phyloP scores from a whole-genome alignment of 306 rosid genomes.

The Canavalia ensiformis region DNA sequence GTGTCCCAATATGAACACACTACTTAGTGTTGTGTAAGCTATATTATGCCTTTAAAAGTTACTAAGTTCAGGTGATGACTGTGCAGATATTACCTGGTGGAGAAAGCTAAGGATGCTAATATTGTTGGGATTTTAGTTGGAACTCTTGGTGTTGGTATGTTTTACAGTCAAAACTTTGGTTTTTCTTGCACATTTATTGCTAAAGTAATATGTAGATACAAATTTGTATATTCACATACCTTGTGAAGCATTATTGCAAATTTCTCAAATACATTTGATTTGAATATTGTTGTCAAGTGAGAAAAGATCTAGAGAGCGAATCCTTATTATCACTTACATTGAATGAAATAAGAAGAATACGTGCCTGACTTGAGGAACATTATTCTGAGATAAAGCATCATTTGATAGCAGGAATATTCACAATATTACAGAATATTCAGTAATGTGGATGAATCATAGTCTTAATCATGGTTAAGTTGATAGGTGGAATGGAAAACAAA shows the following conservation, averaged over 20 bases:
- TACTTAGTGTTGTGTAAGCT: not conserved
- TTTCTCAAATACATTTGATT: constrained; percentile 13
- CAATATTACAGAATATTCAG: not conserved
- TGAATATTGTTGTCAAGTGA: not conserved
- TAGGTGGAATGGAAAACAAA: constrained; percentile 14
- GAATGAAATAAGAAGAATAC: constrained; percentile 31
- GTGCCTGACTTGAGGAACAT: not conserved
- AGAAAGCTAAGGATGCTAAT: constrained; percentile 95
- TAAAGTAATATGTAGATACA: constrained; percentile 10
- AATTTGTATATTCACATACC: not conserved
- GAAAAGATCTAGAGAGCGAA: constrained; percentile 2
- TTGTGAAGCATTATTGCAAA: constrained; percentile 8
- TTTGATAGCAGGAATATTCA: not conserved
- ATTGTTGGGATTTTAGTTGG: constrained; percentile 93
- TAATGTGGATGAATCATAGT: not conserved
- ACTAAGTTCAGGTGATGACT: constrained; percentile 8
- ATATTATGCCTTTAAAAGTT: constrained; percentile 23
- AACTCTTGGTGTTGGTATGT: constrained; percentile 92
- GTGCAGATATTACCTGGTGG: constrained; percentile 91
- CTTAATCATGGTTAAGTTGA: constrained; percentile 26
- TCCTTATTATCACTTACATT: constrained; percentile 6
- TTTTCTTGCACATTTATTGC: constrained; percentile 38
- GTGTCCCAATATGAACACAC: constrained; percentile 32
- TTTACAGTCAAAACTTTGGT: not conserved
- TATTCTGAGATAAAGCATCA: constrained; percentile 2